Conservation (phyloP, 2,329 filamentous ascomycete genomes). For the Leptographium flavum region DNA sequence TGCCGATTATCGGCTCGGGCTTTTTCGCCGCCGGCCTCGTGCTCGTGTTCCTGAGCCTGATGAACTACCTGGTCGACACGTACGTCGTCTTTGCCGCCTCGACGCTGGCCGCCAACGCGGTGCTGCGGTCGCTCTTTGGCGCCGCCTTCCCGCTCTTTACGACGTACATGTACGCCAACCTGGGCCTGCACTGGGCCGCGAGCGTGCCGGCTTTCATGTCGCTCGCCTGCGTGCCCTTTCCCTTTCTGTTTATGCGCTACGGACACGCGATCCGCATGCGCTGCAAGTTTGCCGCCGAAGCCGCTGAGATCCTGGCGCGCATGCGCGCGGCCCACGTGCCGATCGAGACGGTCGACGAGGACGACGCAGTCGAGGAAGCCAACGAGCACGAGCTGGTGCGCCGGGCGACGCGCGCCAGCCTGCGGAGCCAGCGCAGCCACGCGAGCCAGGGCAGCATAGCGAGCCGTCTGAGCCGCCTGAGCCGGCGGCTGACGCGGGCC, state of each 20-base stretch:
- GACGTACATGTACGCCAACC: slow-evolving; percentile 36
- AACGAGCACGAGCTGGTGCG: slow-evolving; percentile 2
- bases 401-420: slow-evolving; percentile 1
- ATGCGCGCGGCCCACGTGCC: slow-evolving; percentile 21
- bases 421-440: background rate
- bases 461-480: background rate
- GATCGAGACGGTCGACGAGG: slow-evolving; percentile 14
- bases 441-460: background rate
- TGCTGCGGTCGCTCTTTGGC: slow-evolving; percentile 59
- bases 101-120: slow-evolving; percentile 56
- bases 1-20: slow-evolving; percentile 21
- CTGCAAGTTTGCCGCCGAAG: slow-evolving; percentile 57
- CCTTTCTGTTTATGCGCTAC: slow-evolving; percentile 64
- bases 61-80: slow-evolving; percentile 55
- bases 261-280: slow-evolving; percentile 46
- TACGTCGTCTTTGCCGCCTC: slow-evolving; percentile 67
- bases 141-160: slow-evolving; percentile 64
- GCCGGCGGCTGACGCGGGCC: background rate
- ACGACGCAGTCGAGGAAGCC: slow-evolving; percentile 6
- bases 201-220: slow-evolving; percentile 62
- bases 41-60: slow-evolving; percentile 49
- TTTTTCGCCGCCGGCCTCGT: slow-evolving; percentile 34
- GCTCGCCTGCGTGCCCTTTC: slow-evolving; percentile 56
- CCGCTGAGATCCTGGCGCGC: slow-evolving; percentile 42
- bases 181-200: slow-evolving; percentile 65